phyloP scores from a whole-genome alignment of 257 asterid species.

The Ehretia macrophylla region DNA sequence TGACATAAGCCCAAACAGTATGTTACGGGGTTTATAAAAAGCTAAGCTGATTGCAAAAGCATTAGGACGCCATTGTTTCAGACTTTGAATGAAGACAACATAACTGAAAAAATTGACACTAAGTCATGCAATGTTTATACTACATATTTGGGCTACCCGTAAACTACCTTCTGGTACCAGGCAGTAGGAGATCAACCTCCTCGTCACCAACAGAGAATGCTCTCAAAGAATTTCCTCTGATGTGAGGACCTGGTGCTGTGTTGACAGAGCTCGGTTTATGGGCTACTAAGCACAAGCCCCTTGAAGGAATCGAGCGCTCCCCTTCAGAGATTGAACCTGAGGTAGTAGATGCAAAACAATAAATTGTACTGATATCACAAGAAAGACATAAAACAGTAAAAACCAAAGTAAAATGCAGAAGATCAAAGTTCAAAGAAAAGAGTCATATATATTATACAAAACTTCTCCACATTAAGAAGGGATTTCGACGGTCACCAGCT shows the following conservation, averaged over 20 bases:
- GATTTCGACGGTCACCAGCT: slow-evolving; percentile 44
- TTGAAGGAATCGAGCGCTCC: slow-evolving; percentile 43
- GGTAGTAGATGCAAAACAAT: not conserved
- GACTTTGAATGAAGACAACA: no score
- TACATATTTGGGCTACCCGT: not conserved
- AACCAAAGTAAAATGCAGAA: no score
- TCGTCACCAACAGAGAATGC: slow-evolving; percentile 44
- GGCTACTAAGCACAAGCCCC: slow-evolving; percentile 44
- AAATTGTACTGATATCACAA: not conserved
- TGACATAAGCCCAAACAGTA: no score
- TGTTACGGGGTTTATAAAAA: no score
- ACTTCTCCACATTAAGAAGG: slow-evolving; percentile 1
- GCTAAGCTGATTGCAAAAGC: no score
- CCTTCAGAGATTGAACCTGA: slow-evolving; percentile 34
- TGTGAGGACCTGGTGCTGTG: slow-evolving; percentile 44
- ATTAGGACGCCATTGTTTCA: no score
- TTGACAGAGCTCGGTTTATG: slow-evolving; percentile 46
- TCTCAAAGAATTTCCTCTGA: slow-evolving; percentile 40
- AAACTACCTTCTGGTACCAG: slow-evolving; percentile 51
- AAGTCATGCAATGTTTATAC: not conserved
- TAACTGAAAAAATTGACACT: not conserved
- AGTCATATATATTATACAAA: no score
- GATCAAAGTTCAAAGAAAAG: not conserved
- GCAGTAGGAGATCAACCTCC: slow-evolving; percentile 52
- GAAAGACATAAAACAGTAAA: not conserved